Evolutionary conservation across 495 filamentous ascomycete genomes (phyloP), one percentile per base, ranked within the genome.

Genomic region (Podospora pseudopauciseta): DNA sequence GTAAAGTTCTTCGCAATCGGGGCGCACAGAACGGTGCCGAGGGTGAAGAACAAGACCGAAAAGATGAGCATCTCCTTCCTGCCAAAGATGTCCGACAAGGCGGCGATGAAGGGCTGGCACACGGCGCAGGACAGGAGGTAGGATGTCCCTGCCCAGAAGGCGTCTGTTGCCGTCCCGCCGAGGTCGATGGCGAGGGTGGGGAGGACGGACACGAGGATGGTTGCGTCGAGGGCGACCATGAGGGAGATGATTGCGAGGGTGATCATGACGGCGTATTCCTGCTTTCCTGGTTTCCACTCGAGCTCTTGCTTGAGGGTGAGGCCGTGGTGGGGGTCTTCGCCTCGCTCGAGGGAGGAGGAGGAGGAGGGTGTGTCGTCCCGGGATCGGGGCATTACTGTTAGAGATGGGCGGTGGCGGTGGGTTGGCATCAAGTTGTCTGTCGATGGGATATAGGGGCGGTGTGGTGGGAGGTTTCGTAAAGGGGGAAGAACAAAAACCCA

Each of bases 111-210:
- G 18, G 84, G 83, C 67, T 84, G 80, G 59, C 79, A 78, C 5
- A 84, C 83, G 16, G 83, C 79, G 34, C 75, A 78, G 3, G 80
- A 71, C 11, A 86, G 75, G 15, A 86, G 80, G 59, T 86, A 88
- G 0, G 84, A 81, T 1, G 84, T 86, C 2, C 84, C 84, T 0
- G 81, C 77, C 86, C 85, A 87, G 68, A 87, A 87, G 13, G 83
- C 79, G n/a, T 83, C 73, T 13, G 75, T 85, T 2, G 83, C 72
- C 13, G 70, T 78, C 0, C 83, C 84, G 7, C 82, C 65, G 5
- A 88, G 74, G 60, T 80, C 79, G 1, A 68, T 56, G 6, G 82
- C 72, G 23, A 87, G 78, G 2, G 73, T 76, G 64, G 79, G 76
- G 13, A 85, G 70, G 2, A 79, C 78, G 3, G 84, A 77, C 7